A percentile compares a stretch with the other conserved stretches of the same genome.
phyloP scores from a whole-genome alignment of 2,329 filamentous ascomycete genomes.

The Epichloe uncinata region DNA sequence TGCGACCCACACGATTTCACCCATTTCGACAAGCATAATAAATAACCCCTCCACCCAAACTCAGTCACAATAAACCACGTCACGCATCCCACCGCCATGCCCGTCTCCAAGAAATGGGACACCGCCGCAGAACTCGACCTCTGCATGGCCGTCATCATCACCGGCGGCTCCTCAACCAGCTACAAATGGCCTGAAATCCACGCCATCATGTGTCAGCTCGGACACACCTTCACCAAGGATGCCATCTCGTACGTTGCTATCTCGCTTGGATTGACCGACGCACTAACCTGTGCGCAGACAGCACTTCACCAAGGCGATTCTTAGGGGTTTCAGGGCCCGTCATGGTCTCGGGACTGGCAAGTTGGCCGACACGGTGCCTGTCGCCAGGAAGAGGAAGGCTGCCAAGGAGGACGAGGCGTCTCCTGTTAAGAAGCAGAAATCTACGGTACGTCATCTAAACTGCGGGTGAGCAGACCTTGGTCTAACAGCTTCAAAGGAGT shows the following conservation, averaged over 20 bases:
- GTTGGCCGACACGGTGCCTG: conserved; percentile 3
- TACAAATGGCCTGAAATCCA: conserved; percentile 22
- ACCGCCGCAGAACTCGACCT: conserved; percentile 24
- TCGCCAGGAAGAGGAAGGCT: conserved; percentile 6
- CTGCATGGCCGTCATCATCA: conserved; percentile 21
- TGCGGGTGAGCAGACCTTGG: too few species aligned
- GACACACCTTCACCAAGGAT: conserved; percentile 24
- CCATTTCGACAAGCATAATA: too few species aligned
- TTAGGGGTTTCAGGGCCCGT: conserved; percentile 21
- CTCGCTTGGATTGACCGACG: background rate
- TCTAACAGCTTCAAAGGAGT: too few species aligned
- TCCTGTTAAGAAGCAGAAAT: background rate
- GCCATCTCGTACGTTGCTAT: conserved; percentile 22
- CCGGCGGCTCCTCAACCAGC: conserved; percentile 10
- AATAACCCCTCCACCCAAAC: background rate
- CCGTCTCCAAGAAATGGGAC: conserved; percentile 24
- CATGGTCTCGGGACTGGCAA: conserved; percentile 8
- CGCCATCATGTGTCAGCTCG: conserved; percentile 18
- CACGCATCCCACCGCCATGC: conserved; percentile 11
- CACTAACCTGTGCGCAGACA: conserved; percentile 16
- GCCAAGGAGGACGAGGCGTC: background rate
- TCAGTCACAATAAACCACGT: background rate
- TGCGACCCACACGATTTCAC: background rate
- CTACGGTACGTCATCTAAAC: background rate
- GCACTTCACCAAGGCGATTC: conserved; percentile 25